Evolutionary conservation across 257 asterid genomes (phyloP).

Genomic region (Nicotiana tomentosiformis): DNA sequence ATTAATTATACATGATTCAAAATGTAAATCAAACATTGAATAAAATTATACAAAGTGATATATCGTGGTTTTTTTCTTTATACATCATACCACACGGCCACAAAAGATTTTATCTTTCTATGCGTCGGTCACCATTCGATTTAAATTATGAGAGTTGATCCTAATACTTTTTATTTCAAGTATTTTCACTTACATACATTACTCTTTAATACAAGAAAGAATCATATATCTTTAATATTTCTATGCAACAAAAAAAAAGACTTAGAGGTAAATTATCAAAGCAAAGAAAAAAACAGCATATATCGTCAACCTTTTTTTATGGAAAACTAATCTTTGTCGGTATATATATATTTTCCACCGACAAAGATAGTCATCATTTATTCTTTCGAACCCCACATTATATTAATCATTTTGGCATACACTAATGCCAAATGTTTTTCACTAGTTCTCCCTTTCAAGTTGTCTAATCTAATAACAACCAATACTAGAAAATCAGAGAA

Average conservation of each 20-base stretch:
- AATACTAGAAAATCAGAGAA: neutral
- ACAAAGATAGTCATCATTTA: neutral
- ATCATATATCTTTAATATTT: neutral
- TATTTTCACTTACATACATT: neutral
- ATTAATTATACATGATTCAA: too few relatives aligned
- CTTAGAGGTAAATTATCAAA: neutral
- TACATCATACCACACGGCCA: too few relatives aligned
- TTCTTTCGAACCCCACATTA: neutral
- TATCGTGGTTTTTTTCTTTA: too few relatives aligned
- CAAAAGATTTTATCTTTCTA: too few relatives aligned
- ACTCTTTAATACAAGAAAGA: neutral
- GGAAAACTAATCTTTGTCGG: neutral
- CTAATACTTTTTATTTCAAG: neutral
- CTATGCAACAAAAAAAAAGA: neutral
- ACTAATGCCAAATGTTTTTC: neutral
- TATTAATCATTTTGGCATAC: neutral
- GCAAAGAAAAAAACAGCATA: neutral
- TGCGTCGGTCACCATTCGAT: neutral
- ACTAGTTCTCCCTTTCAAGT: neutral
- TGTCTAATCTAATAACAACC: constrained; percentile 3
- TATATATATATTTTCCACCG: neutral
- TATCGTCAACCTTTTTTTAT: neutral
- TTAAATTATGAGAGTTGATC: neutral
- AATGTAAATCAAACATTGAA: too few relatives aligned
- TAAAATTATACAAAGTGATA: too few relatives aligned